Base-by-base conservation (phyloP, 1,284 basidiomycete species). In the Takashimella koratensis region DNA sequence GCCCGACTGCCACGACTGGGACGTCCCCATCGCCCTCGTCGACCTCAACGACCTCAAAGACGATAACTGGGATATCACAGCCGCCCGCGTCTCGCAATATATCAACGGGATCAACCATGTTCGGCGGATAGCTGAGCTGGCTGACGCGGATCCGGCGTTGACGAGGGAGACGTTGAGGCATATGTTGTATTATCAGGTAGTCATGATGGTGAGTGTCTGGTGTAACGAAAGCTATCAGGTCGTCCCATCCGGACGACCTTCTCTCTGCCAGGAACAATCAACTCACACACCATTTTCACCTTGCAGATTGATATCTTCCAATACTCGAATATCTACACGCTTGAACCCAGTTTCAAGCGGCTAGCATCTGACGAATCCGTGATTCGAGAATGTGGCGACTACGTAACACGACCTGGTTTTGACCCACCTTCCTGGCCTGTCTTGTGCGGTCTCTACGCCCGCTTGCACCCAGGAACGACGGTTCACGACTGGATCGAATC, bases 301-400 rank as follows among this genome's bases (percentile, higher is more conserved):
- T 25, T 3, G n/a, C 54, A 70, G 71, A 86, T 93, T 51, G 94
- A 98, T 76, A 89, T 97, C 48, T 98, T 98, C 73, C 93, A 97
- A 73, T 96, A 88, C 74, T 90, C 89, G n/a, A 98, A 98, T 75
- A 91, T 96, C 84, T 98, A 98, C 71, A 90, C 89, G 0, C 79
- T 95, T 30, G 84, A 87, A 46, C 88, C 88, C 58, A 86, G 84
- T 58, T 85, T 95, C 22, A 85, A 90, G 63, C 89, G 86, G 81
- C 82, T 95, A 42, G 88, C 87, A 8, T 83, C 88, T 52, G 90
- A 93, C 71, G 76, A 81, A 3, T 86, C 88, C 64, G 88, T 96
- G 47, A 84, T 84, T 53, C 81, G 85, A 21, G 94, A 97, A 76
- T 97, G 94, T 70, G 90, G 88, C 2, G 81, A 84, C 1, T 97